A percentile compares a stretch with the other conserved stretches of the same genome.
These are phyloP conservation scores for Monsonia emarginata DNA, from an alignment of 441 rosid species.

Conservation along the genomic window DNA sequence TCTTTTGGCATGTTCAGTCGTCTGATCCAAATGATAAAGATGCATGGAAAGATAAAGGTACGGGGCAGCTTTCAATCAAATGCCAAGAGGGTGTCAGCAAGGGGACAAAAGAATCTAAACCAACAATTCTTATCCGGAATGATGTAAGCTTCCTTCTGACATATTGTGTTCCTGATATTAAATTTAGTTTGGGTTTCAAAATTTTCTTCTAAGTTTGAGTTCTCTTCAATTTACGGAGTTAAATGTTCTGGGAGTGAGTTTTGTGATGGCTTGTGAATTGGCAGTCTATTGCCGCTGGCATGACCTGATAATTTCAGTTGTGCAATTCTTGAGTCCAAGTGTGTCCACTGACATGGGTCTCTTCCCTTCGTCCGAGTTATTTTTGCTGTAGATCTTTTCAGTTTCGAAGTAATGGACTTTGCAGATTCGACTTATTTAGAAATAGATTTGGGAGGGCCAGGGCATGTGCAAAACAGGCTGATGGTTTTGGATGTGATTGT, in stretches of 20 bases:
- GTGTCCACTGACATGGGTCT: too few relatives aligned
- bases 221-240: neutral
- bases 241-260: neutral
- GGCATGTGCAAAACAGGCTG: neutral
- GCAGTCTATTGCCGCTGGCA: neutral
- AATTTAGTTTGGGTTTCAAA: neutral
- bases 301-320: neutral
- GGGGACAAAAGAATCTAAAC: slow-evolving; percentile 80
- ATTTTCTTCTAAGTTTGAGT: too few relatives aligned
- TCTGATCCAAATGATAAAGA: slow-evolving; percentile 63
- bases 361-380: too few relatives aligned
- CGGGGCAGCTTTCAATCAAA: slow-evolving; percentile 78
- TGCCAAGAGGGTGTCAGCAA: slow-evolving; percentile 71
- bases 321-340: neutral
- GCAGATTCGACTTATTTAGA: neutral
- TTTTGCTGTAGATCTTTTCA: neutral
- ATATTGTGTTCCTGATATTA: neutral
- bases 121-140: slow-evolving; percentile 71
- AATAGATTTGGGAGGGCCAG: neutral
- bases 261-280: neutral
- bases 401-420: neutral
- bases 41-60: slow-evolving; percentile 89
- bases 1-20: slow-evolving; percentile 30
- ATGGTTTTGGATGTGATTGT: too few relatives aligned
- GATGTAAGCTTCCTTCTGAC: slow-evolving; percentile 41